These are phyloP conservation scores for Hygrocybe coccinea DNA, from an alignment of 768 basidiomycete genomes.

Conservation along the genomic window DNA sequence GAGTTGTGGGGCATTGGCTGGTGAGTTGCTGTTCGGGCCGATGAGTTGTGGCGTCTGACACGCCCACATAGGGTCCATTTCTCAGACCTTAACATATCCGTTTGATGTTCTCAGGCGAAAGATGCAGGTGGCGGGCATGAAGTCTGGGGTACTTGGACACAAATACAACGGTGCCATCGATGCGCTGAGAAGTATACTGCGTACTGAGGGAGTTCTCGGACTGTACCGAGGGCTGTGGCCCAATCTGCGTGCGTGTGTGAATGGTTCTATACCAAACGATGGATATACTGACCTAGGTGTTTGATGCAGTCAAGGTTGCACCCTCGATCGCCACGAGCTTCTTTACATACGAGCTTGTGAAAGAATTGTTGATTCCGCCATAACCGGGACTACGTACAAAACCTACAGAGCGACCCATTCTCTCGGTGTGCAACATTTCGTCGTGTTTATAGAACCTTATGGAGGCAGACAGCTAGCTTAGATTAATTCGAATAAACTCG, in stretches of 20 bases:
- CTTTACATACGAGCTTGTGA: slow-evolving; percentile 69
- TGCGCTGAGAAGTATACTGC: slow-evolving; percentile 64
- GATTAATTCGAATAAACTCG: too few species aligned
- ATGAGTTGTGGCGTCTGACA: not conserved
- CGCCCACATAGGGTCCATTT: slow-evolving; percentile 62
- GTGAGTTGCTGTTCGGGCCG: slow-evolving; percentile 33
- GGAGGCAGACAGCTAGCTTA: too few species aligned
- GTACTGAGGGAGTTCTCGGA: slow-evolving; percentile 68
- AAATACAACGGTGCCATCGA: slow-evolving; percentile 80
- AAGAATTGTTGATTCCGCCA: slow-evolving; percentile 39
- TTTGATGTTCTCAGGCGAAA: slow-evolving; percentile 92
- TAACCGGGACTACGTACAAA: slow-evolving; percentile 9
- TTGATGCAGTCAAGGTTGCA: slow-evolving; percentile 72
- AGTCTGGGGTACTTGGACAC: slow-evolving; percentile 48
- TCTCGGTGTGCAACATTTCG: not conserved
- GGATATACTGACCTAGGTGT: slow-evolving; percentile 2
- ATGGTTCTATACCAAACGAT: slow-evolving; percentile 5
- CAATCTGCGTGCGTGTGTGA: slow-evolving; percentile 65
- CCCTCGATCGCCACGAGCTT: slow-evolving; percentile 86
- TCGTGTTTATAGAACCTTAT: not conserved
- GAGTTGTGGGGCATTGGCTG: slow-evolving; percentile 81
- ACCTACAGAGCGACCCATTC: not conserved
- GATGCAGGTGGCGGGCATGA: slow-evolving; percentile 90
- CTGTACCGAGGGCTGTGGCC: slow-evolving; percentile 88
- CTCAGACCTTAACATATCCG: slow-evolving; percentile 92